Base-by-base conservation (phyloP, 805 yeast species). In the Starmerella bombicola region DNA sequence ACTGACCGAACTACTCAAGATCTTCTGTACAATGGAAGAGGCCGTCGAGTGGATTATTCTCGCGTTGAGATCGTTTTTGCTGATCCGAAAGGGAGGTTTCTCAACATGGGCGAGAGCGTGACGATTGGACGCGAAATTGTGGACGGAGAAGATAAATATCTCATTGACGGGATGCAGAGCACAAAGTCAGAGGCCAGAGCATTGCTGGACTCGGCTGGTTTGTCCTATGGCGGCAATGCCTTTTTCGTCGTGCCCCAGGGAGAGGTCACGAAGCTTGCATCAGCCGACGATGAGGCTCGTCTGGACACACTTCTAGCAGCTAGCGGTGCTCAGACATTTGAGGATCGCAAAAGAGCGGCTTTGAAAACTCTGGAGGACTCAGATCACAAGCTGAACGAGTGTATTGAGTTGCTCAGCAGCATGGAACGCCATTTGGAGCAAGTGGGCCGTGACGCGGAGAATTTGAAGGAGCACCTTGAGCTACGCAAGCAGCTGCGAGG, bases 191-290 rank as follows among this genome's bases (percentile, higher is more conserved):
- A 85, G 55, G 70, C 86, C 13, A 76, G 77, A 74, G 80, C 81
- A 48, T 62, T 83, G 47, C 65, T 53, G 5, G 96, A 88, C 58
- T 78, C 82, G 54, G 94, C 95, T 0, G 98, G 98, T 0, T 84
- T 91, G 55, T 80, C 94, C 0, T 70, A 80, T 46, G 75, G 84
- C 5, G 76, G 85, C 5, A 86, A 85, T 49, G 95, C 96, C 1
- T 88, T 86, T 60, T 88, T 88, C 58, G 88, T 91, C 51, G 97
- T 91, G 4, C 97, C 98, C 0, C 98, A 91, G 61, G 98, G 98
- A 17, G 70, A 82, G 52, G 83, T 91, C 52, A 80, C 95, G 1
- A 70, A 81, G 0, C 66, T 91, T 44, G 88, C 97, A 0, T 84
- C 84, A 55, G 88, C 95, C 0, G 81, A 81, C 51, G 95, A 85